These are phyloP conservation scores for Fusarium floridanum DNA, from an alignment of 2,329 filamentous ascomycete genomes.

Conservation along the genomic window DNA sequence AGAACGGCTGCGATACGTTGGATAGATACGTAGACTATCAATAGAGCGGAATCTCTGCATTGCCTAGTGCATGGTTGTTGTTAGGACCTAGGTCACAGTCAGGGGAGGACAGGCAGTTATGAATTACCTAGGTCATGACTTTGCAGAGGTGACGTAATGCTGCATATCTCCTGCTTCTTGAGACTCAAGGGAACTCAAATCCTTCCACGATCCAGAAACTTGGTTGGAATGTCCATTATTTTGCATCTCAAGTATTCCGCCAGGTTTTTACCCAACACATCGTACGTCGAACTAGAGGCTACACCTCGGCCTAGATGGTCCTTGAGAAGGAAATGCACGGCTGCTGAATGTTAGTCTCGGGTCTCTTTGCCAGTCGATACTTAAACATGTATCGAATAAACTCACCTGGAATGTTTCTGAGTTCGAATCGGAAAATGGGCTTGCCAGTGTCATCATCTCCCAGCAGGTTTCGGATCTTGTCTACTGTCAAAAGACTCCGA, in stretches of 20 bases:
- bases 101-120: background rate
- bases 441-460: conserved; percentile 52
- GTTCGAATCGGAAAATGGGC: conserved; percentile 59
- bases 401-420: conserved; percentile 47
- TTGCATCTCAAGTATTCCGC: conserved; percentile 58
- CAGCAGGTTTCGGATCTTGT: conserved; percentile 52
- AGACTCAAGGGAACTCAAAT: conserved; percentile 30
- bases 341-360: background rate
- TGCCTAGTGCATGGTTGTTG: background rate
- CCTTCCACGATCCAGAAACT: conserved; percentile 55
- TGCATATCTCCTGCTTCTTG: background rate
- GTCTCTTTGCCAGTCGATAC: background rate
- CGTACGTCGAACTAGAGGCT: conserved; percentile 48
- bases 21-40: background rate
- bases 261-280: conserved; percentile 59
- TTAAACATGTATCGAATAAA: background rate
- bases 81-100: background rate
- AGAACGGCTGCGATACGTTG: background rate
- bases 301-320: conserved; percentile 60
- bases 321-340: conserved; percentile 57
- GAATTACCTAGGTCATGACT: background rate
- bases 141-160: no score
- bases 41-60: background rate
- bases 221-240: conserved; percentile 56
- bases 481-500: conserved; percentile 54